Conservation (phyloP, 352 stramenopile species). For the Phytophthora europaea region DNA sequence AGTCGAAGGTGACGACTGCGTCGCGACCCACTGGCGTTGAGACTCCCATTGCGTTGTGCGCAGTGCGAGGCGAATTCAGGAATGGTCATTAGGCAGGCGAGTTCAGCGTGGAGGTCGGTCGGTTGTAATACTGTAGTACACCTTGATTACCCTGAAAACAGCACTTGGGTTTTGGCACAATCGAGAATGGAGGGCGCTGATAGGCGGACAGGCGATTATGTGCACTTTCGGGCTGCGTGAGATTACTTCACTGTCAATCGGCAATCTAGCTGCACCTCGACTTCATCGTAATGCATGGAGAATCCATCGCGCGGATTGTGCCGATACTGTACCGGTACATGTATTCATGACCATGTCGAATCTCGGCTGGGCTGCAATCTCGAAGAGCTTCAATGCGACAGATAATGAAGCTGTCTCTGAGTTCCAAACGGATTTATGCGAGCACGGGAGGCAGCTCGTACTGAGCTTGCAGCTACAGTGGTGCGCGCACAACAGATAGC, state of each 20-base stretch:
- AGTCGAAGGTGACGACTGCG: constrained; percentile 25
- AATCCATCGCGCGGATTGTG: background rate
- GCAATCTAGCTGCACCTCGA: background rate
- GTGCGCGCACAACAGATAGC: too few relatives aligned
- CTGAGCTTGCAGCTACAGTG: too few relatives aligned
- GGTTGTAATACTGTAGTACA: background rate
- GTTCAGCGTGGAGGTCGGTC: background rate
- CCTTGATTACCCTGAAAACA: background rate
- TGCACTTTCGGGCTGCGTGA: background rate
- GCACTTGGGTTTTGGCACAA: background rate
- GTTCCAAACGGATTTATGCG: too few relatives aligned
- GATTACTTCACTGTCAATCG: background rate
- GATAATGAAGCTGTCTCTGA: too few relatives aligned
- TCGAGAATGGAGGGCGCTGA: background rate
- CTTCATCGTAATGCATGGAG: background rate
- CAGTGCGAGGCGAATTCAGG: constrained; percentile 23
- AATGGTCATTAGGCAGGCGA: constrained; percentile 6
- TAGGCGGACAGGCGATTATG: background rate
- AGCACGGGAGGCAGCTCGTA: too few relatives aligned
- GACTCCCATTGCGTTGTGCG: constrained; percentile 18
- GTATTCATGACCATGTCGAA: background rate
- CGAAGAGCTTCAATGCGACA: constrained; percentile 9
- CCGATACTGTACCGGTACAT: too few relatives aligned
- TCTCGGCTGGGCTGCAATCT: background rate
- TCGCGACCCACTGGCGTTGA: constrained; percentile 14